Conservation (phyloP, 2,329 filamentous ascomycete genomes). For the Ceratocystis ficicola region DNA sequence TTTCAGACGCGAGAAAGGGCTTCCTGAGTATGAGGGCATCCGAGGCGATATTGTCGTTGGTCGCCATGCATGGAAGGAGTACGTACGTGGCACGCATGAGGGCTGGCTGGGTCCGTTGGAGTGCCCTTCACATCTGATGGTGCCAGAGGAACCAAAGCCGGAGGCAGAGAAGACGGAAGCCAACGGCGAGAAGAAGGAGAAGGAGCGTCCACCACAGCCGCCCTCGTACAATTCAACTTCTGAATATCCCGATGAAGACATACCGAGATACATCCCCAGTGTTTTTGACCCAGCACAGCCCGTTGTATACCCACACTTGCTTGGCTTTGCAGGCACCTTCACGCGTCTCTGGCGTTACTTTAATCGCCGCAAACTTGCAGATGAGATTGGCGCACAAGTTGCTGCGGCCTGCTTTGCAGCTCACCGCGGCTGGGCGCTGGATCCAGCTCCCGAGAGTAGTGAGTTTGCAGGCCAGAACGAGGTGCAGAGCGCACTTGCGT, state of each 20-base stretch:
- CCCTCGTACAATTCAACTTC: conserved; percentile 60
- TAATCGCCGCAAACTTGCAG: conserved; percentile 71
- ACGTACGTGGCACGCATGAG: conserved; percentile 83
- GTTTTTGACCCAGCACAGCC: conserved; percentile 61
- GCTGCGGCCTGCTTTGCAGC: conserved; percentile 64
- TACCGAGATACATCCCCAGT: conserved; percentile 54
- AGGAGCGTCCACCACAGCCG: conserved; percentile 49
- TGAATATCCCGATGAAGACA: conserved; percentile 55
- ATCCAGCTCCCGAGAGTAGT: conserved; percentile 21
- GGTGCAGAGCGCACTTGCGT: conserved; percentile 50
- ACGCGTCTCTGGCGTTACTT: conserved; percentile 79
- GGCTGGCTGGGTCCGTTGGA: conserved; percentile 85
- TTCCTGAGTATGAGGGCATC: conserved; percentile 59
- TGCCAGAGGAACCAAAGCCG: conserved; percentile 25
- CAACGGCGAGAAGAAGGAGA: conserved; percentile 40
- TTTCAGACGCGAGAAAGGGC: conserved; percentile 52
- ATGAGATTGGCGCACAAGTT: conserved; percentile 75
- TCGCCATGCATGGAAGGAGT: conserved; percentile 94
- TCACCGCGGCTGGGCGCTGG: conserved; percentile 31
- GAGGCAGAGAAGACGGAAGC: conserved; percentile 26
- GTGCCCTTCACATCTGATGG: conserved; percentile 37
- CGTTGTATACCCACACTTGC: conserved; percentile 73
- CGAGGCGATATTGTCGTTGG: conserved; percentile 82
- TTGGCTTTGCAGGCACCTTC: conserved; percentile 85
- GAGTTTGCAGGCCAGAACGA: conserved; percentile 35